Percentiles rank a stretch among this genome's conserved stretches.
These are phyloP conservation scores for Trichosporon sp. DNA, from an alignment of 1,284 basidiomycete species.

Conservation along the genomic window DNA sequence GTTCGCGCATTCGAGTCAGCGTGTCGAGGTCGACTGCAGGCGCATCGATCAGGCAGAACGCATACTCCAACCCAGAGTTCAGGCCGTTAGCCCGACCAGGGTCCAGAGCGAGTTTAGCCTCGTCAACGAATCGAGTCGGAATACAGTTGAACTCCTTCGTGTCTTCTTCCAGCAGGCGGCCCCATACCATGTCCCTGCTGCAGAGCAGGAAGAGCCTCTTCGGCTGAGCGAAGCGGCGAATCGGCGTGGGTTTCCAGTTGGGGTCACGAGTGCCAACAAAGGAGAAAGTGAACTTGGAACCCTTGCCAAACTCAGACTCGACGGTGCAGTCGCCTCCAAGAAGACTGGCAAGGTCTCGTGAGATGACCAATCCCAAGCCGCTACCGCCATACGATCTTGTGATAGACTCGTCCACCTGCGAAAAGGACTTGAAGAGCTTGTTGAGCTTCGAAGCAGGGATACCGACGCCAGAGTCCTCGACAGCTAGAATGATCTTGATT, in stretches of 20 bases:
- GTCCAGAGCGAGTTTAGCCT: constrained; percentile 15
- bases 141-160: constrained; percentile 26
- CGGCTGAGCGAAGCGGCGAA: constrained; percentile 6
- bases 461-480: constrained; percentile 40
- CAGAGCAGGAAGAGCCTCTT: constrained; percentile 28
- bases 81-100: constrained; percentile 23
- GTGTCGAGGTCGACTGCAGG: constrained; percentile 12
- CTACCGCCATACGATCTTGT: constrained; percentile 41
- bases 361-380: constrained; percentile 45
- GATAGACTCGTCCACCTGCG: constrained; percentile 43
- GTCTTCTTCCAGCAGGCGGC: constrained; percentile 31
- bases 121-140: constrained; percentile 29
- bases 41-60: constrained; percentile 29
- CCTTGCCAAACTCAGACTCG: constrained; percentile 40
- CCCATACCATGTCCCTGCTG: constrained; percentile 20
- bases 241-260: constrained; percentile 7
- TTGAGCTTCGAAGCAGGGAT: constrained; percentile 36
- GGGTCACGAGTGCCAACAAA: constrained; percentile 28
- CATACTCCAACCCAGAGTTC: constrained; percentile 18
- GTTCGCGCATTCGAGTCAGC: constrained; percentile 18
- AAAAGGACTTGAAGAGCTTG: constrained; percentile 44
- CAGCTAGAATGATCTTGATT: constrained; percentile 24
- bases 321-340: constrained; percentile 44
- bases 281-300: constrained; percentile 42
- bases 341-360: constrained; percentile 35